Evolutionary conservation across 2,329 filamentous ascomycete genomes (phyloP).

Genomic region (Sphaerulina musiva): DNA sequence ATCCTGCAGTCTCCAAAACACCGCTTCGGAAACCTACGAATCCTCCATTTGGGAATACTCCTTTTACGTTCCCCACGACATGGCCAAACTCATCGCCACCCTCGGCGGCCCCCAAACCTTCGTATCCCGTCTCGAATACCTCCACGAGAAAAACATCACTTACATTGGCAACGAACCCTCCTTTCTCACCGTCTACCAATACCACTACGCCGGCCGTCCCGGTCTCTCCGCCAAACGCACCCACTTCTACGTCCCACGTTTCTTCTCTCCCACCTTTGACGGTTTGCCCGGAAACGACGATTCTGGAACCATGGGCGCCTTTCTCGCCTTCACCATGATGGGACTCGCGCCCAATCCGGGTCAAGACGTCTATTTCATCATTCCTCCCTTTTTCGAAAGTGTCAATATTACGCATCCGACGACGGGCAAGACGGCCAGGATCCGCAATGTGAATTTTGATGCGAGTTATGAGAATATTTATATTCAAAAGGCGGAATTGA

Average conservation of each 20-base stretch:
- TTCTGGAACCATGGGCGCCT: constrained; percentile 37
- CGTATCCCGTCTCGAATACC: constrained; percentile 52
- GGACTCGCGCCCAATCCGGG: constrained; percentile 33
- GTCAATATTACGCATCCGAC: constrained; percentile 33
- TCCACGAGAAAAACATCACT: constrained; percentile 49
- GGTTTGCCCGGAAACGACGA: constrained; percentile 33
- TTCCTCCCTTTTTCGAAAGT: constrained; percentile 37
- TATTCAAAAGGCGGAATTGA: constrained; percentile 36
- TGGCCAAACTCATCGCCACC: constrained; percentile 41
- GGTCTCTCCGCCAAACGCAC: constrained; percentile 35
- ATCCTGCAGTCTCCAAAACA: constrained; percentile 47
- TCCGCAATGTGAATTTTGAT: constrained; percentile 37
- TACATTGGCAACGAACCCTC: constrained; percentile 62
- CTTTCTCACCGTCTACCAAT: constrained; percentile 33
- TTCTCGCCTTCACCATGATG: constrained; percentile 37
- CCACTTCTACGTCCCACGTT: constrained; percentile 37
- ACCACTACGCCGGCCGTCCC: constrained; percentile 39
- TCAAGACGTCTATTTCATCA: constrained; percentile 38
- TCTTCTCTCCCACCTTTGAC: constrained; percentile 33
- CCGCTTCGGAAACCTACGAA: constrained; percentile 60
- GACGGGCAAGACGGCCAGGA: constrained; percentile 35
- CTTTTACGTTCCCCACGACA: constrained; percentile 62
- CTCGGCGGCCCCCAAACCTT: constrained; percentile 54
- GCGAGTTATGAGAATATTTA: constrained; percentile 28
- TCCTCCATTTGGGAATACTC: constrained; percentile 63